phyloP scores from a whole-genome alignment of 1,284 basidiomycete genomes.

The Fistulinella cinereoalba region DNA sequence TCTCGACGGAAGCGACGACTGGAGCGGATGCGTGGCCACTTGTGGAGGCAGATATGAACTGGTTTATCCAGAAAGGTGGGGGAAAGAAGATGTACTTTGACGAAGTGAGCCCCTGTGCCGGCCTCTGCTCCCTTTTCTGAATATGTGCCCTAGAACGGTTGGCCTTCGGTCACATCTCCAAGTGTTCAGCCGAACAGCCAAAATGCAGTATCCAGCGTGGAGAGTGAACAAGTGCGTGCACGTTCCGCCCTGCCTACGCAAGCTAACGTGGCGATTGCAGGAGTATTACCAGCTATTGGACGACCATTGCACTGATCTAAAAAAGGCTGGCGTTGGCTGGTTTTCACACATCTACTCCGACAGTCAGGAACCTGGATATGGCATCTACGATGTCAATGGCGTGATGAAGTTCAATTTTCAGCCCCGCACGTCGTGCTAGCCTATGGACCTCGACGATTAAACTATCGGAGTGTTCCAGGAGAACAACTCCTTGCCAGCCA shows the following conservation, averaged over 20 bases:
- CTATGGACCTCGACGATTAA: not conserved
- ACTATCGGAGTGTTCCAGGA: not conserved
- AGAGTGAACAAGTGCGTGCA: conserved; percentile 51
- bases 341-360: conserved; percentile 77
- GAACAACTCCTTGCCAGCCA: no score
- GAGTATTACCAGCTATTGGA: conserved; percentile 65
- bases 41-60: conserved; percentile 56
- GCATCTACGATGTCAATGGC: conserved; percentile 51
- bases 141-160: conserved; percentile 53
- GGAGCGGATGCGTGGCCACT: conserved; percentile 51
- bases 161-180: conserved; percentile 60
- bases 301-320: conserved; percentile 57
- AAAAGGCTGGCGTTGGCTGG: conserved; percentile 69
- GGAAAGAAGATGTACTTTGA: conserved; percentile 74
- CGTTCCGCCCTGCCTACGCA: not conserved
- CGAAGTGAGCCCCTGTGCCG: conserved; percentile 41
- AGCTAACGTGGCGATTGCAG: conserved; percentile 21
- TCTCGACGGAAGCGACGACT: conserved; percentile 46
- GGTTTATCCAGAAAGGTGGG: conserved; percentile 56
- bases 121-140: not conserved
- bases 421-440: conserved; percentile 46
- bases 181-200: conserved; percentile 58
- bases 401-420: conserved; percentile 54
- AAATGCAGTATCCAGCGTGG: conserved; percentile 51
- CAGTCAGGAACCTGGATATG: conserved; percentile 62